phyloP scores from a whole-genome alignment of 139 green algal genomes.

The Chlamydomonas incerta region DNA sequence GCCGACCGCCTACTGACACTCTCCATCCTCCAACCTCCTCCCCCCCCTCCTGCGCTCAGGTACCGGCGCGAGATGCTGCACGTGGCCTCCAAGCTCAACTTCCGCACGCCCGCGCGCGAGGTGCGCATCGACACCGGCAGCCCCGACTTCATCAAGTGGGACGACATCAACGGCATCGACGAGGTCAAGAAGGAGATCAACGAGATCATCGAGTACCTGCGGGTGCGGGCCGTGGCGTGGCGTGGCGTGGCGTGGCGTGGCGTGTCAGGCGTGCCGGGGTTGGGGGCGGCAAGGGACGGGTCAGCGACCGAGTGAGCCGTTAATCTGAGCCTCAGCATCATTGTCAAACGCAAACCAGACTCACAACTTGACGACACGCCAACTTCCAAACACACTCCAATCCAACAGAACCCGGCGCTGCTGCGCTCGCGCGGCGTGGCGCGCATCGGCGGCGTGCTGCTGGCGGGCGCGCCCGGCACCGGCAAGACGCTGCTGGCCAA shows the following conservation, averaged over 20 bases:
- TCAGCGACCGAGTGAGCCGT: too few relatives aligned
- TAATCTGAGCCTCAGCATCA: too few relatives aligned
- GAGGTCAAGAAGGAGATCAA: constrained; percentile 69
- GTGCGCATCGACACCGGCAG: constrained; percentile 61
- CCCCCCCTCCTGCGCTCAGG: background rate
- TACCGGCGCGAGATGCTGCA: constrained; percentile 67
- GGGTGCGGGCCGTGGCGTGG: background rate
- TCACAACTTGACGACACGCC: too few relatives aligned
- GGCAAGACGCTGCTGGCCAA: constrained; percentile 98
- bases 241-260: background rate
- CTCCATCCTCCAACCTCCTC: too few relatives aligned
- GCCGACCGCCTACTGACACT: too few relatives aligned
- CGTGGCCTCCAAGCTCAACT: constrained; percentile 70
- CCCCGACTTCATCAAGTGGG: constrained; percentile 71
- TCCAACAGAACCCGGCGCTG: constrained; percentile 55
- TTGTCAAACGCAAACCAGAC: too few relatives aligned
- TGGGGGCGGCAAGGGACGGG: too few relatives aligned
- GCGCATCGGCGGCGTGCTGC: constrained; percentile 69
- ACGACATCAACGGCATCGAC: constrained; percentile 76
- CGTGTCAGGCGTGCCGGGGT: too few relatives aligned
- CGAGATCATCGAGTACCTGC: constrained; percentile 76
- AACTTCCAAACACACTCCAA: background rate
- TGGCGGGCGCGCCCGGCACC: constrained; percentile 78
- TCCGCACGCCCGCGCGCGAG: constrained; percentile 67
- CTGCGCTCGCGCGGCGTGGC: constrained; percentile 53